phyloP scores from a whole-genome alignment of 345 rosid species.

The Xanthoceras sorbifolium region DNA sequence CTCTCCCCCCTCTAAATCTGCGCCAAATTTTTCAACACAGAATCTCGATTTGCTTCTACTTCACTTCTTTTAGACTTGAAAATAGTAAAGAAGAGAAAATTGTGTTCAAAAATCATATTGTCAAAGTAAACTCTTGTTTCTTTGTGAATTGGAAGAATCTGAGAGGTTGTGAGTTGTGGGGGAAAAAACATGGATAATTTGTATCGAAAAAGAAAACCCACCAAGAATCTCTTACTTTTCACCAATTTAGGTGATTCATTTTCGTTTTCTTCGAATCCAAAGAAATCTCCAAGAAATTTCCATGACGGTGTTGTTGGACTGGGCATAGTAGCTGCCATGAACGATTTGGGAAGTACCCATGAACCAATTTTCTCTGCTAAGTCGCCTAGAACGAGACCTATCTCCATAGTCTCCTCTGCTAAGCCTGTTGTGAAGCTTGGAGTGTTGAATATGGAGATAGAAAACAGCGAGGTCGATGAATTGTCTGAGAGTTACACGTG shows the following conservation, averaged over 20 bases:
- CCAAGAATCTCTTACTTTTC: slow-evolving; percentile 23
- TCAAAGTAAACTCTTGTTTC: background rate
- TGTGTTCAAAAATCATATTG: background rate
- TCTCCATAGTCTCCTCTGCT: slow-evolving; percentile 20
- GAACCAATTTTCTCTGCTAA: slow-evolving; percentile 6
- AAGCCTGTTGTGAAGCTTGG: background rate
- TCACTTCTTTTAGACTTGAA: no score
- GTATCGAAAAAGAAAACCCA: slow-evolving; percentile 19
- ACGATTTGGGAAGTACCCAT: background rate
- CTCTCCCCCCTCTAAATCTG: no score
- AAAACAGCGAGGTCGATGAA: slow-evolving; percentile 14
- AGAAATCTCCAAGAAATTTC: slow-evolving; percentile 28
- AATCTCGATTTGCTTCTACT: no score
- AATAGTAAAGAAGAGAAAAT: no score
- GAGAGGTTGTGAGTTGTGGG: no score
- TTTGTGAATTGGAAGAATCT: no score
- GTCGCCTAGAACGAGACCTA: slow-evolving; percentile 29
- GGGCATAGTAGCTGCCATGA: slow-evolving; percentile 40
- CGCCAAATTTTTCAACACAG: no score
- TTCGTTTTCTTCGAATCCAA: slow-evolving; percentile 6
- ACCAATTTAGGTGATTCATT: slow-evolving; percentile 21
- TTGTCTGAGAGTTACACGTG: slow-evolving; percentile 25
- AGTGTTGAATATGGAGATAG: background rate
- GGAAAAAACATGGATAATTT: slow-evolving; percentile 10
- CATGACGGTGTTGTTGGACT: slow-evolving; percentile 33